Conservation (phyloP, 305 asterid genomes). For the Solanum chacoense region DNA sequence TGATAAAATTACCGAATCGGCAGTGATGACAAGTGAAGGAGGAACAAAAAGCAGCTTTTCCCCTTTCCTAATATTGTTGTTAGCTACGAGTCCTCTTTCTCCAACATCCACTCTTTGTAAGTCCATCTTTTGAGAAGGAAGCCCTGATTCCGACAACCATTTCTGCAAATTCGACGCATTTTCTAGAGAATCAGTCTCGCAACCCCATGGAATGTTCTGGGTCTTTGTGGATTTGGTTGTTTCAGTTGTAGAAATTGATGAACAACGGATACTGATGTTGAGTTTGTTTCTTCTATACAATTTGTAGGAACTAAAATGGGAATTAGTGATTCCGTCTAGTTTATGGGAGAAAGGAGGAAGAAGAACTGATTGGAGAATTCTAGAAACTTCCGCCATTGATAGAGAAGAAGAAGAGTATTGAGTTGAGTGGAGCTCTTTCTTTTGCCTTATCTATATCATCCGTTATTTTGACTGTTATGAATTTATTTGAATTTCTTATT, state of each 20-base stretch:
- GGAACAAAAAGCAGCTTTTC: constrained; percentile 91
- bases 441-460: neutral
- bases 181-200: constrained; percentile 65
- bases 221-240: constrained; percentile 11
- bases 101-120: constrained; percentile 80
- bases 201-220: constrained; percentile 52
- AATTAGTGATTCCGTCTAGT: constrained; percentile 5
- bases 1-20: constrained; percentile 57
- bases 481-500: neutral
- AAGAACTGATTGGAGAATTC: constrained; percentile 37
- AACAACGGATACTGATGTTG: constrained; percentile 31
- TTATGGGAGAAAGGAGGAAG: constrained; percentile 27
- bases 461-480: neutral
- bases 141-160: constrained; percentile 61
- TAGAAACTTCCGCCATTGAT: constrained; percentile 68
- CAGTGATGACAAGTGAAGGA: constrained; percentile 68
- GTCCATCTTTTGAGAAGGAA: constrained; percentile 84
- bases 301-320: constrained; percentile 8
- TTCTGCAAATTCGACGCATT: constrained; percentile 68
- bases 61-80: constrained; percentile 75
- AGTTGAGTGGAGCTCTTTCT: neutral
- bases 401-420: neutral
- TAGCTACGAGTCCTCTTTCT: constrained; percentile 89
- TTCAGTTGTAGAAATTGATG: constrained; percentile 37
- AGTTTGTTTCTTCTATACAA: constrained; percentile 15